Evolutionary conservation across 2,329 filamentous ascomycete genomes (phyloP).

Genomic region (Phyllachora maydis): DNA sequence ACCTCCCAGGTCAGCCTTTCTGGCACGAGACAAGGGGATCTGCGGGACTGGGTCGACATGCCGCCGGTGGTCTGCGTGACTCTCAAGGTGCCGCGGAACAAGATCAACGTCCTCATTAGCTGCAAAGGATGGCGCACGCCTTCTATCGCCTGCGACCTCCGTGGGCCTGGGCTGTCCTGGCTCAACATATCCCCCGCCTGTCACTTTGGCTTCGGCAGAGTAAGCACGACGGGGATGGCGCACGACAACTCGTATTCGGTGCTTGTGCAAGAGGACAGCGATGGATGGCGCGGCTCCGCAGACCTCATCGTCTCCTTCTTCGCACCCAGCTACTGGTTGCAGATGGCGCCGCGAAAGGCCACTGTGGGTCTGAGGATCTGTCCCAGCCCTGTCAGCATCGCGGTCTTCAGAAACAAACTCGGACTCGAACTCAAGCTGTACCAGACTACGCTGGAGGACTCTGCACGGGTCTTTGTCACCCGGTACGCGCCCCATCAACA

Average conservation of each 20-base stretch:
- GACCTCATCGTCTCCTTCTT: conserved; percentile 19
- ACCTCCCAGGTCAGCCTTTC: too few species aligned
- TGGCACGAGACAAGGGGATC: too few species aligned
- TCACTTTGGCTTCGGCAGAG: conserved; percentile 18
- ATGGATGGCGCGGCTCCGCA: conserved; percentile 15
- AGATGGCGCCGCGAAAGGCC: too few species aligned
- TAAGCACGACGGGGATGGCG: conserved; percentile 8
- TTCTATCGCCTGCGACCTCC: too few species aligned
- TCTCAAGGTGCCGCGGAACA: too few species aligned
- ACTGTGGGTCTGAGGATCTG: too few species aligned
- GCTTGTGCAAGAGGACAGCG: conserved; percentile 12
- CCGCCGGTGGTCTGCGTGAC: too few species aligned
- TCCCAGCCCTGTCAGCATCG: too few species aligned
- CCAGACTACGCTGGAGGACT: conserved; percentile 10
- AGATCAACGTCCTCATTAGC: too few species aligned
- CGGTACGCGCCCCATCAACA: conserved; percentile 15
- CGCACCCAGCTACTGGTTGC: conserved; percentile 14
- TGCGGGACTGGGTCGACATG: too few species aligned
- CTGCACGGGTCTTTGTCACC: conserved; percentile 13
- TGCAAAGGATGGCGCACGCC: too few species aligned
- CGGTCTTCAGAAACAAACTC: conserved; percentile 8
- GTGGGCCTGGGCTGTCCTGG: too few species aligned
- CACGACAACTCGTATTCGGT: conserved; percentile 12
- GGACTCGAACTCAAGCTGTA: conserved; percentile 11
- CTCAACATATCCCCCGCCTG: conserved; percentile 16